Base-by-base conservation (phyloP, 257 asterid genomes). In the Catharanthus roseus region DNA sequence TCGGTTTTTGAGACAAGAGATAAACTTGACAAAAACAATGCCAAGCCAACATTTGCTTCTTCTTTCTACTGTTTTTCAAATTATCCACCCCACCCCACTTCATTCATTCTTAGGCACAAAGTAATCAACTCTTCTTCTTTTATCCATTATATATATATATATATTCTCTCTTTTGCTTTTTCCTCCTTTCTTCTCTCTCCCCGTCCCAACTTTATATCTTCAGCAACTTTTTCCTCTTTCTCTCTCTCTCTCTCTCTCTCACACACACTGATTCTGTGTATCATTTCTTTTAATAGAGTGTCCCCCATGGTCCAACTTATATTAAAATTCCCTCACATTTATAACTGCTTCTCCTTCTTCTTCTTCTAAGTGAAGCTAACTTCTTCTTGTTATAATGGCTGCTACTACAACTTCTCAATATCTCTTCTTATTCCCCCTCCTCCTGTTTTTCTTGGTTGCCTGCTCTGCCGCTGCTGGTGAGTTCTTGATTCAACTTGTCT, bases 41-140 rank as follows among this genome's bases (percentile, higher is more conserved):
- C 42, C 8, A 38, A n/a, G n/a, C 56, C 36, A 28, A 24, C 56
- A 13, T 45, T 50, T 63, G 55, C 33, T 44, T 67, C 60, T 73
- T 73, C n/a, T 38, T 8, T 73, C 58, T 34, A 50, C 56, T 26
- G n/a, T n/a, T n/a, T n/a, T n/a, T 71, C 47, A 41, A 64, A 45
- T 54, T 39, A 42, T 38, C 18, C 18, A 57, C 28, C 28, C 8
- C 33, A 58, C 10, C 10, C 15, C 4, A 10, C 33, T n/a, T n/a
- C 38, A 2, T 51, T 65, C 74, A 61, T 75, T 86, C 96, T 89
- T 89, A 87, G 58, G 75, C 67, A 64, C 89, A 89, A 92, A 92
- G 97, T 24, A 92, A 89, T 19, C 85, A n/a, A 72, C 87, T 80
- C 42, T 3, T 84, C 42, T 3, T 84, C 78, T 75, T 77, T 76